These are phyloP conservation scores for Leptographium galeiforme DNA, from an alignment of 2,329 filamentous ascomycete species.

Conservation along the genomic window DNA sequence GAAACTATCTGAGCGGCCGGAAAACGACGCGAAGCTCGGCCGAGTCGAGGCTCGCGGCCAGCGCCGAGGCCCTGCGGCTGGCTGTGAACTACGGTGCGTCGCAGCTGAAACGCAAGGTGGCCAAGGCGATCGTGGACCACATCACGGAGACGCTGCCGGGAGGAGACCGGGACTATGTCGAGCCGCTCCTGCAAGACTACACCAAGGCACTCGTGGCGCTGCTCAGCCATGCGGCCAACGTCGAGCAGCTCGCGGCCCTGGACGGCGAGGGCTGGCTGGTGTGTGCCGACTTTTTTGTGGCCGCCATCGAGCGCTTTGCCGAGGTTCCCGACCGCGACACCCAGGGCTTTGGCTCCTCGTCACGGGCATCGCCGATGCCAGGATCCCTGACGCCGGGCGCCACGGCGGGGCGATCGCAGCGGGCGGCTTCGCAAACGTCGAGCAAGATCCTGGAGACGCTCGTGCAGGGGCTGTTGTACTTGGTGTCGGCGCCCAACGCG, in stretches of 20 bases:
- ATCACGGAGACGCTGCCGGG: slow-evolving; percentile 61
- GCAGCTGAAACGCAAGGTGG: slow-evolving; percentile 60
- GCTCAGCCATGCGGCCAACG: slow-evolving; percentile 60
- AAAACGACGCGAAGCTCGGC: slow-evolving; percentile 31
- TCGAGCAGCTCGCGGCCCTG: slow-evolving; percentile 57
- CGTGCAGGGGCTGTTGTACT: slow-evolving; percentile 50
- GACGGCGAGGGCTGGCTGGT: slow-evolving; percentile 50
- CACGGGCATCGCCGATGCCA: slow-evolving; percentile 34
- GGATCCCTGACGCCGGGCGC: slow-evolving; percentile 17
- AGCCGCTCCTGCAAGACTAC: slow-evolving; percentile 63
- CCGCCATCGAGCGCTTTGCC: slow-evolving; percentile 42
- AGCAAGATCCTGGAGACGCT: slow-evolving; percentile 35
- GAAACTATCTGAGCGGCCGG: slow-evolving; percentile 42
- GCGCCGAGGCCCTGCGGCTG: slow-evolving; percentile 57
- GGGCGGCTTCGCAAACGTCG: slow-evolving; percentile 16
- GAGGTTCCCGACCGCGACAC: slow-evolving; percentile 25
- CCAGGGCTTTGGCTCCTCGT: slow-evolving; percentile 11
- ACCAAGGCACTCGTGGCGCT: slow-evolving; percentile 60
- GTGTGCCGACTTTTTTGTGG: slow-evolving; percentile 58
- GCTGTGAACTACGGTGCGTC: slow-evolving; percentile 56
- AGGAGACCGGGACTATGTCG: slow-evolving; percentile 46
- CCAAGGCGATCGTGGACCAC: slow-evolving; percentile 68
- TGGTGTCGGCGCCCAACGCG: slow-evolving; percentile 54
- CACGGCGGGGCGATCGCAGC: slow-evolving; percentile 20
- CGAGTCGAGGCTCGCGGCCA: slow-evolving; percentile 49